Evolutionary conservation across 78 protist species (phyloP), one percentile per base, ranked within the genome.

Genomic region (Cavenderia fasciculata): DNA sequence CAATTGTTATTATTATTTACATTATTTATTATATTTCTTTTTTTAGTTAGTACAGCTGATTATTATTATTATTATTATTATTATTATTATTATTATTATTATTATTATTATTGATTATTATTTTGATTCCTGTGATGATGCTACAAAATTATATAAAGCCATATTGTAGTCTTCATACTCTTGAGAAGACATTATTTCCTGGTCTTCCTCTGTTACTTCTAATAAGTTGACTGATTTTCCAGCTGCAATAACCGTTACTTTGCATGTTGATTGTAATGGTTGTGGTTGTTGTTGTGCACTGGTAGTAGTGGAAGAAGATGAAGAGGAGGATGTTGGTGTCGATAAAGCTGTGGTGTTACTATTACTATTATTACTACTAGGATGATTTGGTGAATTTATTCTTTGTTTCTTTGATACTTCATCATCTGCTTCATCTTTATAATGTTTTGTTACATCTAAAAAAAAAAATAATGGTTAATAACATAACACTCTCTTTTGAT

Each of bases 191-290:
- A 82, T 82, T n/a, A 52, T 16, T n/a, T 82, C 90, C 68, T 82
- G 76, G n/a, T 82, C 90, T 25, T 82, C 57, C 33, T 82, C 90
- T 31, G 90, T 82, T 2, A 82, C 19, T 33, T 82, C 46, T 23
- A 56, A 38, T n/a, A n/a, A n/a, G n/a, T n/a, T 63, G 34, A 82
- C 52, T 43, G 78, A 51, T 56, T 40, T 40, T 2, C 21, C 21
- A 4, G 36, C 23, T 5, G 25, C 47, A 41, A 76, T 78, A 31
- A 82, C 41, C 29, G 27, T 14, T 3, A 82, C 25, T 34, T 63
- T 34, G 47, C 14, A 49, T 49, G 43, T 21, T n/a, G 47, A 63
- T 63, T 8, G 8, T 63, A 43, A 36, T 38, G 4, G 27, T 63
- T 63, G n/a, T 3, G 34, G 18, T 63, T 63, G 51, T 63, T 63